phyloP scores from a whole-genome alignment of 148 eudicot genomes.

The Dysphania ambrosioides region DNA sequence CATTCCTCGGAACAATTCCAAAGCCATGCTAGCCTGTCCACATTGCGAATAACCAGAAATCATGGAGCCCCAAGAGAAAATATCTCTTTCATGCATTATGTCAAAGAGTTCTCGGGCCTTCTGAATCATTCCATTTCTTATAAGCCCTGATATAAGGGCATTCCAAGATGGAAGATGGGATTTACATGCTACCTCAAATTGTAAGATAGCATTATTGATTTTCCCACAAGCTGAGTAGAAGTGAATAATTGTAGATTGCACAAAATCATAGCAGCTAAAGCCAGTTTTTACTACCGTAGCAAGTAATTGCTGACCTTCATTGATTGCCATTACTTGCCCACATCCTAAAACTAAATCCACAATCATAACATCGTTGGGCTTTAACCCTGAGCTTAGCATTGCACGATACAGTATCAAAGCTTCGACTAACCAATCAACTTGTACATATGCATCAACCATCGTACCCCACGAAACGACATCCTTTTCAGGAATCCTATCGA shows the following conservation, averaged over 20 bases:
- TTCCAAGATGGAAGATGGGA: conserved; percentile 79
- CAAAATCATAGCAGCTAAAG: conserved; percentile 51
- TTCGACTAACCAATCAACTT: conserved; percentile 47
- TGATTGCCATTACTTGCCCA: conserved; percentile 44
- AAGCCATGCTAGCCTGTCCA: conserved; percentile 50
- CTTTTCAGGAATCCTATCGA: conserved; percentile 54
- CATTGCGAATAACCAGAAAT: conserved; percentile 72
- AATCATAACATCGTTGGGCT: conserved; percentile 76
- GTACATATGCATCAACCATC: conserved; percentile 59
- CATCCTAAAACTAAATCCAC: conserved; percentile 72
- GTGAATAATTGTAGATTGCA: conserved; percentile 74
- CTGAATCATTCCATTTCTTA: conserved; percentile 55
- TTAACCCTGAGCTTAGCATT: conserved; percentile 49
- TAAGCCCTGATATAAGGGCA: conserved; percentile 62
- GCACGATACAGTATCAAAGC: conserved; percentile 55
- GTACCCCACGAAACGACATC: conserved; percentile 93
- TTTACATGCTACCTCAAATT: conserved; percentile 61
- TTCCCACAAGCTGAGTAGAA: conserved; percentile 63
- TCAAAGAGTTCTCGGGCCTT: conserved; percentile 49
- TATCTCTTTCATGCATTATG: conserved; percentile 66
- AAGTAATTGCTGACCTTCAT: conserved; percentile 78
- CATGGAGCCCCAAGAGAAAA: conserved; percentile 87
- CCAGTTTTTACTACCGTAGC: conserved; percentile 48
- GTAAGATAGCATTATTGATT: conserved; percentile 53
- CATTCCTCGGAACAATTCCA: conserved; percentile 67